Percentiles rank a stretch among this genome's conserved stretches.
Conservation (phyloP, 2,329 filamentous ascomycete genomes). For the Aspergillus tamarii region DNA sequence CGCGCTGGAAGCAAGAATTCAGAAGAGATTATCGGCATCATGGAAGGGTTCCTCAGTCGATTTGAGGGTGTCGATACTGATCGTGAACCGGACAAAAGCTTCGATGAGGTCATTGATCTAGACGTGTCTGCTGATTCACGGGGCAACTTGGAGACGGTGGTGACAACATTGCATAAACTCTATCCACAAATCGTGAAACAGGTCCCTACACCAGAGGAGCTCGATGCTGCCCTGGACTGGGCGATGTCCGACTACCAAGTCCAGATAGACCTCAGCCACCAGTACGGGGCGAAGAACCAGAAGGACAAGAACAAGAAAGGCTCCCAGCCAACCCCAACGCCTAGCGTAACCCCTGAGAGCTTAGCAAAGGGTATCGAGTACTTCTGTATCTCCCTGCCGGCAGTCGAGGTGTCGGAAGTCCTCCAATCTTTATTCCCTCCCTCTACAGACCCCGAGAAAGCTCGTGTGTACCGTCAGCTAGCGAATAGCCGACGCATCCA, state of each 20-base stretch:
- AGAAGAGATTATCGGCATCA: conserved; percentile 80
- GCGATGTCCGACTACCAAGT: conserved; percentile 79
- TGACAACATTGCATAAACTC: conserved; percentile 70
- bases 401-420: conserved; percentile 55
- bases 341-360: conserved; percentile 34
- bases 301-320: conserved; percentile 39
- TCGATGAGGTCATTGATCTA: conserved; percentile 83
- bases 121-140: conserved; percentile 78
- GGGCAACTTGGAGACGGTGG: conserved; percentile 79
- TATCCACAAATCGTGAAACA: conserved; percentile 73
- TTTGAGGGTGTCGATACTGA: conserved; percentile 77
- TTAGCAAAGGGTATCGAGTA: conserved; percentile 65
- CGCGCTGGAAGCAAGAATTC: conserved; percentile 75
- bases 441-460: conserved; percentile 54
- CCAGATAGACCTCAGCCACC: conserved; percentile 69
- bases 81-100: conserved; percentile 73
- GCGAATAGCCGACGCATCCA: conserved; percentile 76
- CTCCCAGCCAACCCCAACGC: conserved; percentile 24
- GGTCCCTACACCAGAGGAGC: conserved; percentile 70
- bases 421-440: conserved; percentile 71
- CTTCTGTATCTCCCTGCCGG: conserved; percentile 62
- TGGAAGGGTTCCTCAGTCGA: conserved; percentile 88
- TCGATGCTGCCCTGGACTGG: conserved; percentile 77
- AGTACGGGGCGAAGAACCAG: conserved; percentile 42
- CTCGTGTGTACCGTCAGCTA: conserved; percentile 76